A percentile compares a stretch with the other conserved stretches of the same genome.
Evolutionary conservation across 192 early-diverging fungal genomes (phyloP).

Genomic region (Chytriomyces sp.): DNA sequence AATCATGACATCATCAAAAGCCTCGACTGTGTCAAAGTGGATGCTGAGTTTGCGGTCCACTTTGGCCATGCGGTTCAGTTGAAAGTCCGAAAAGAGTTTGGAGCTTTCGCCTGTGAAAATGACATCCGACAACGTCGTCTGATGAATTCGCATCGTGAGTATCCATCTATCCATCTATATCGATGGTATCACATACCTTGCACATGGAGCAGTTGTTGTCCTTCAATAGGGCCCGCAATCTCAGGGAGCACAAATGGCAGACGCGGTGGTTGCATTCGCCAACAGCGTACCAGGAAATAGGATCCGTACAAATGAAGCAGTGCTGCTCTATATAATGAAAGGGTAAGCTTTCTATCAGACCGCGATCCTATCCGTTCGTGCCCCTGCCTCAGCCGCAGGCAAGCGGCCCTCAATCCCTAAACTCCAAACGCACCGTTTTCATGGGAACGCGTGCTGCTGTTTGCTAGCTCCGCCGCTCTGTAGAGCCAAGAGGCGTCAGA

Average conservation of each 20-base stretch:
- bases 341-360: not conserved
- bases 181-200: conserved; percentile 64
- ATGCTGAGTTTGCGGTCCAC: conserved; percentile 70
- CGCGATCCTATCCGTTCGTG: no score
- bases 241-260: conserved; percentile 87
- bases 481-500: not conserved
- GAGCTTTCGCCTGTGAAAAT: conserved; percentile 73
- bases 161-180: not conserved
- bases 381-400: no score
- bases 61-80: conserved; percentile 50
- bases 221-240: conserved; percentile 87
- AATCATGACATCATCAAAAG: conserved; percentile 73
- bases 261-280: conserved; percentile 88
- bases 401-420: not conserved
- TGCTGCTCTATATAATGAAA: conserved; percentile 13
- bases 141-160: not conserved
- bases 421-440: not conserved
- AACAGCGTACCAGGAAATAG: conserved; percentile 77
- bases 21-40: conserved; percentile 74
- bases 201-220: conserved; percentile 84
- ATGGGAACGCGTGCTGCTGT: not conserved
- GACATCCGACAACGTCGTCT: conserved; percentile 78
- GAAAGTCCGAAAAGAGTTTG: conserved; percentile 45
- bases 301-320: conserved; percentile 92
- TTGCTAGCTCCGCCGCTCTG: conserved; percentile 16